phyloP scores from a whole-genome alignment of 2,329 filamentous ascomycete genomes.

The Xylariaceae sp. region DNA sequence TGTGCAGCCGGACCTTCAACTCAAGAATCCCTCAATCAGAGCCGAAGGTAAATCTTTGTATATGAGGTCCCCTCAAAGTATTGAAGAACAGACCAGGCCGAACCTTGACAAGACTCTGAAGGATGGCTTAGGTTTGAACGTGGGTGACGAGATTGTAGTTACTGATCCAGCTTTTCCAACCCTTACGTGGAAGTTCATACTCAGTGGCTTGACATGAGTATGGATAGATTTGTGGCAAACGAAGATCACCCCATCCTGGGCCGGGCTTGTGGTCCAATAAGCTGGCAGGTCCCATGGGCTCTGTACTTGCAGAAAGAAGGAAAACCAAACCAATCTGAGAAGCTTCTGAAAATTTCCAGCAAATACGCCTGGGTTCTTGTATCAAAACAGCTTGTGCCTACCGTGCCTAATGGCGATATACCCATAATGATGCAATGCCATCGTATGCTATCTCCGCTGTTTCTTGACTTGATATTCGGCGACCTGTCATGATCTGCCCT shows the following conservation, averaged over 20 bases:
- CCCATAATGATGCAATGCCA: too few relatives aligned
- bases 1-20: constrained; percentile 78
- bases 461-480: too few relatives aligned
- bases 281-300: too few relatives aligned
- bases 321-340: too few relatives aligned
- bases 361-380: too few relatives aligned
- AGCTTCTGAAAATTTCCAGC: too few relatives aligned
- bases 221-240: not conserved
- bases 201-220: constrained; percentile 37
- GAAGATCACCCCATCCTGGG: not conserved
- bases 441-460: too few relatives aligned
- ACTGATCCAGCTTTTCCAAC: constrained; percentile 86
- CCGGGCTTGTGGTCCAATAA: too few relatives aligned
- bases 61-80: constrained; percentile 74
- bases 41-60: constrained; percentile 80
- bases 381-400: too few relatives aligned
- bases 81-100: constrained; percentile 78
- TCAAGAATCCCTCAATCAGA: constrained; percentile 88
- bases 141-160: constrained; percentile 87
- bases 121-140: constrained; percentile 62
- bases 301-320: too few relatives aligned
- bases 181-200: constrained; percentile 57
- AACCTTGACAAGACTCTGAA: constrained; percentile 76
- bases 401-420: too few relatives aligned
- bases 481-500: too few relatives aligned